Base-by-base conservation (phyloP, 805 yeast species). In the Hanseniaspora guilliermondii region DNA sequence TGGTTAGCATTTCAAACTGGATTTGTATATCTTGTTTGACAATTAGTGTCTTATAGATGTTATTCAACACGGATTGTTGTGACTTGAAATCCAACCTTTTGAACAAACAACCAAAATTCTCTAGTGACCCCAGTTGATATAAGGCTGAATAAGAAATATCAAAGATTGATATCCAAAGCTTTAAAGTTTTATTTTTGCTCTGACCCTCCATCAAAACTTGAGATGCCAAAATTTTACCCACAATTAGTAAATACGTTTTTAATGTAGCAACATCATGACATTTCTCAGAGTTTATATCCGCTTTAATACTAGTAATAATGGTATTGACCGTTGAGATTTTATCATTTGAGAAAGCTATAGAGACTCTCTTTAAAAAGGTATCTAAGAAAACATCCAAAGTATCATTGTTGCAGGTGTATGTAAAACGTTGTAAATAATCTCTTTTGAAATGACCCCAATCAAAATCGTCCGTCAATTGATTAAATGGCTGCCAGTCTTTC, bases 151-250 rank as follows among this genome's bases (percentile, higher is more conserved):
- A 36, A 5, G 45, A 44, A 8, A 32, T 44, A 12, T 44, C 27
- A 24, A 35, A 42, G 3, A 52, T 17, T 12, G 55, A 52, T 24
- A 44, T 33, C 55, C 55, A 52, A 9, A 52, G 14, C 17, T 52
- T 52, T 9, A 52, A n/a, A 3, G 30, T 44, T 37, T 52, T 52
- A 24, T 52, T 52, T 44, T 52, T 52, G 22, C 55, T 52, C 16
- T 44, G 49, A 19, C 42, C 30, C 6, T 37, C 38, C 55, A 52
- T 52, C 5, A 52, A 21, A 6, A 25, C 17, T 6, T 49, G 25
- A 33, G 55, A 52, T 3, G 44, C 38, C 25, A 52, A 4, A 16
- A 52, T 37, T 12, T 52, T 52, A 16, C 55, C 49, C 6, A 44
- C 11, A 6, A 52, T 44, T 17, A 44, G 16, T 12, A 44, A 32